Evolutionary conservation across 2,329 filamentous ascomycete genomes (phyloP).

Genomic region (Cercospora sp.): DNA sequence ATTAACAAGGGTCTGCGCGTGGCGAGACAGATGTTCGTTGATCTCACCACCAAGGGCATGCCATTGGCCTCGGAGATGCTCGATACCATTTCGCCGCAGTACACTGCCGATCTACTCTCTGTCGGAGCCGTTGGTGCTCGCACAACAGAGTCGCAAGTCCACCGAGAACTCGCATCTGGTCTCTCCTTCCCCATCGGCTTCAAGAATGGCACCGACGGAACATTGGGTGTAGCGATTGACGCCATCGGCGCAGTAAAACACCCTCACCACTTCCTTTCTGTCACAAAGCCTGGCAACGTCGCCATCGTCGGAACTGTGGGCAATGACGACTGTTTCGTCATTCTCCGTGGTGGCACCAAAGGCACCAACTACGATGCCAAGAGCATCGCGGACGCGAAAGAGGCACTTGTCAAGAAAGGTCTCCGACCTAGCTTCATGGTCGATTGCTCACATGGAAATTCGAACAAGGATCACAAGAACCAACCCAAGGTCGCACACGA

Average conservation of each 20-base stretch:
- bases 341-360: constrained; percentile 86
- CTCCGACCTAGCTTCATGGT: constrained; percentile 81
- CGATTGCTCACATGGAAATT: constrained; percentile 94
- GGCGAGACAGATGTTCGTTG: constrained; percentile 86
- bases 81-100: constrained; percentile 97
- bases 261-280: constrained; percentile 94
- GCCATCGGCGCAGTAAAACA: constrained; percentile 90
- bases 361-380: constrained; percentile 91
- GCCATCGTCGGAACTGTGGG: constrained; percentile 92
- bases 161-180: constrained; percentile 90
- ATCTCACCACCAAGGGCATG: constrained; percentile 89
- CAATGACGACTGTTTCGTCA: constrained; percentile 96
- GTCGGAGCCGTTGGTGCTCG: constrained; percentile 93
- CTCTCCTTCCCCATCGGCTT: constrained; percentile 97
- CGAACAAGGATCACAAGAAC: constrained; percentile 86
- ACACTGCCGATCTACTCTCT: constrained; percentile 86
- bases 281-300: constrained; percentile 93
- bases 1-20: constrained; percentile 95
- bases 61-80: constrained; percentile 97
- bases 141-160: constrained; percentile 93
- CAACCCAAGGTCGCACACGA: constrained; percentile 87
- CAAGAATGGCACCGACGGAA: constrained; percentile 98
- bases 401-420: constrained; percentile 71
- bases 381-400: constrained; percentile 82
- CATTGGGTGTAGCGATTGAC: constrained; percentile 85